Conservation (phyloP, 345 rosid species). For the Eucalyptus sideroxylon region DNA sequence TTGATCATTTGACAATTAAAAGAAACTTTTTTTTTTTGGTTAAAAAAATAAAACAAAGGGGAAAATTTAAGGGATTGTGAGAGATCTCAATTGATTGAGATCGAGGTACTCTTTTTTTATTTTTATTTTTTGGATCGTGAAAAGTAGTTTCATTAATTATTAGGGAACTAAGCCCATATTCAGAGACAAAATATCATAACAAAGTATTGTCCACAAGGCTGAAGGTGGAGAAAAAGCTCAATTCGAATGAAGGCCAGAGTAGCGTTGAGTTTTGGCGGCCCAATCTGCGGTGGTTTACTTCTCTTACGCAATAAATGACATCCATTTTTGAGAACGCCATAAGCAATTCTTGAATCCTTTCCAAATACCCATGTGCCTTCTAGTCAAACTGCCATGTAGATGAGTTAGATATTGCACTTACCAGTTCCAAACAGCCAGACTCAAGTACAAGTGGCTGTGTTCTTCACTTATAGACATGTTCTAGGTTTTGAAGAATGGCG, state of each 20-base stretch:
- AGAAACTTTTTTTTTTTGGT: no score
- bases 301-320: neutral
- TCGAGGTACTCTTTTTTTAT: no score
- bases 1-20: neutral
- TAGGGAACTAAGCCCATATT: neutral
- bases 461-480: neutral
- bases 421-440: neutral
- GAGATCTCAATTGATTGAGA: neutral
- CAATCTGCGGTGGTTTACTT: neutral
- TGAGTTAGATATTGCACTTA: neutral
- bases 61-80: neutral
- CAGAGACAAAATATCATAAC: neutral
- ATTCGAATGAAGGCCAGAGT: neutral
- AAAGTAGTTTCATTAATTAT: no score
- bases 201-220: neutral
- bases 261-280: neutral
- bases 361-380: neutral
- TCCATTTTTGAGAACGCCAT: neutral
- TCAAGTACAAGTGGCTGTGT: neutral
- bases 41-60: neutral
- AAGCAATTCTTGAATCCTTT: neutral
- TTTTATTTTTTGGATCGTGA: no score
- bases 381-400: neutral
- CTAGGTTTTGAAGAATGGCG: neutral
- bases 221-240: neutral